These are phyloP conservation scores for Ascochyta lentis DNA, from an alignment of 2,329 filamentous ascomycete species.

Conservation along the genomic window DNA sequence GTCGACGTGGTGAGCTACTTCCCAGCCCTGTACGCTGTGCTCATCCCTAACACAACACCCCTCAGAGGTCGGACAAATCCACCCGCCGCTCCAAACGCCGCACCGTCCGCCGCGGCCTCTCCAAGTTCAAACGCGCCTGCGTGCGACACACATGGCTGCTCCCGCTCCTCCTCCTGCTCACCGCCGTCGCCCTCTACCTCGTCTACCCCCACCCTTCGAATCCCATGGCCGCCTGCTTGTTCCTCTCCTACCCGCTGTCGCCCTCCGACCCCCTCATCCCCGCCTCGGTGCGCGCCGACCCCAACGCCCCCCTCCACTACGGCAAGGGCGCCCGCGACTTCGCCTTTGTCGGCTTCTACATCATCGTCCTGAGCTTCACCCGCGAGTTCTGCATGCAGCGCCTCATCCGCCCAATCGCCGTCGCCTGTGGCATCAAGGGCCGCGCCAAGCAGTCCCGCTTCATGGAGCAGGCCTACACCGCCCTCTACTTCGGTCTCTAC, in stretches of 20 bases:
- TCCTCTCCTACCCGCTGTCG: slow-evolving; percentile 84
- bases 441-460: slow-evolving; percentile 85
- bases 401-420: slow-evolving; percentile 77
- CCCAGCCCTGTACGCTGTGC: not conserved
- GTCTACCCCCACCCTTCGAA: slow-evolving; percentile 80
- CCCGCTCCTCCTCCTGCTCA: slow-evolving; percentile 71
- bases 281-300: slow-evolving; percentile 46
- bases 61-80: slow-evolving; percentile 32
- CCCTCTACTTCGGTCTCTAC: slow-evolving; percentile 84
- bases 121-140: slow-evolving; percentile 54
- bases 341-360: slow-evolving; percentile 89
- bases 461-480: slow-evolving; percentile 96
- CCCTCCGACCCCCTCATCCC: slow-evolving; percentile 46
- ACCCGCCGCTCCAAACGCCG: slow-evolving; percentile 54
- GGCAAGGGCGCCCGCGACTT: slow-evolving; percentile 89
- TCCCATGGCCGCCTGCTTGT: slow-evolving; percentile 80
- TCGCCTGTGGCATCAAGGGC: slow-evolving; percentile 70
- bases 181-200: slow-evolving; percentile 73
- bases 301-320: slow-evolving; percentile 66
- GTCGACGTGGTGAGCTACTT: slow-evolving; percentile 27
- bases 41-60: slow-evolving; percentile 8
- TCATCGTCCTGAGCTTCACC: slow-evolving; percentile 86
- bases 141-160: slow-evolving; percentile 66
- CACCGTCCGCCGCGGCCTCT: slow-evolving; percentile 53
- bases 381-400: slow-evolving; percentile 97